A percentile compares a stretch with the other conserved stretches of the same genome.
Conservation (phyloP, 2,329 filamentous ascomycete genomes). For the Talaromyces sp. region DNA sequence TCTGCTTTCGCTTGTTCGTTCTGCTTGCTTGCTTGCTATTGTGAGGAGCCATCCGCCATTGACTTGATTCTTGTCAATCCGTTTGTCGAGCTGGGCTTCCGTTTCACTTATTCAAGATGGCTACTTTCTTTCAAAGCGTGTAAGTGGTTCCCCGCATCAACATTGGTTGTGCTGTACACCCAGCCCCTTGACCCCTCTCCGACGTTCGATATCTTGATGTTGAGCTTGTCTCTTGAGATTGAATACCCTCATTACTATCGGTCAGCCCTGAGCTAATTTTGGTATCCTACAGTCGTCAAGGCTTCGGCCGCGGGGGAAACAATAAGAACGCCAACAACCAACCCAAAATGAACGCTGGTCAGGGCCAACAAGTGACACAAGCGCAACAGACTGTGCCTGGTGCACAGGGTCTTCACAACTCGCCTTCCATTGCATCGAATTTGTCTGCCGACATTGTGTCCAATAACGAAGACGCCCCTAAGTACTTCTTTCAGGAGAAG, state of each 20-base stretch:
- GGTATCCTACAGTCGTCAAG: constrained; percentile 41
- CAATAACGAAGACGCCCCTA: constrained; percentile 43
- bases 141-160: constrained; percentile 33
- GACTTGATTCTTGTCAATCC: neutral
- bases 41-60: constrained; percentile 2
- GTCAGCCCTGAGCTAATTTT: constrained; percentile 4
- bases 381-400: constrained; percentile 24
- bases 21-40: constrained; percentile 1
- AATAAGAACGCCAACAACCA: constrained; percentile 43
- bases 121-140: constrained; percentile 50
- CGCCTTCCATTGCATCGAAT: constrained; percentile 39
- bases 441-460: constrained; percentile 33
- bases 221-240: constrained; percentile 8
- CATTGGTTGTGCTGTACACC: constrained; percentile 11
- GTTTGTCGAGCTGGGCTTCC: constrained; percentile 17
- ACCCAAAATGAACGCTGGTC: constrained; percentile 39
- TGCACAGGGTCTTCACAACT: constrained; percentile 31
- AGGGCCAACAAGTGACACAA: constrained; percentile 29
- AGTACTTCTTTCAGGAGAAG: constrained; percentile 52
- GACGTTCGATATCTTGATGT: constrained; percentile 1
- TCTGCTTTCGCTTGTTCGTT: constrained; percentile 1
- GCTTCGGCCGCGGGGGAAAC: constrained; percentile 47
- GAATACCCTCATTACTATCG: neutral
- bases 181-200: constrained; percentile 2
- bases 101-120: constrained; percentile 34